Percentiles rank a stretch among this genome's conserved stretches.
Evolutionary conservation across 1,284 basidiomycete genomes (phyloP).

Genomic region (Mycena citricolor): DNA sequence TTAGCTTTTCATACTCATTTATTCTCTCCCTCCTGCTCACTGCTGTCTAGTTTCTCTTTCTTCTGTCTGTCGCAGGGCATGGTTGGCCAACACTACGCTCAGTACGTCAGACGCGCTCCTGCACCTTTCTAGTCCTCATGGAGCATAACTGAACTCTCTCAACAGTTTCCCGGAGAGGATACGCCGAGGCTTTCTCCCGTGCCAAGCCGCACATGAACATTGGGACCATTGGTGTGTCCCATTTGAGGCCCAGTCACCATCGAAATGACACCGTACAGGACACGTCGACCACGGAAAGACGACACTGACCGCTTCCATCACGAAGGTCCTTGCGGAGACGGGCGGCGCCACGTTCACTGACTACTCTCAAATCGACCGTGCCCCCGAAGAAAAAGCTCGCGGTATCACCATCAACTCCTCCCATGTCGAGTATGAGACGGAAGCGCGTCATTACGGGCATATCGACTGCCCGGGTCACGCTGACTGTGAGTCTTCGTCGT

Average conservation of each 20-base stretch:
- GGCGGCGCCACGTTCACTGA: constrained; percentile 95
- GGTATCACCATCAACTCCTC: constrained; percentile 97
- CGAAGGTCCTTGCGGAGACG: constrained; percentile 84
- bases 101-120: constrained; percentile 23
- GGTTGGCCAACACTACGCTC: constrained; percentile 13
- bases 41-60: constrained; percentile 34
- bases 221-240: constrained; percentile 79
- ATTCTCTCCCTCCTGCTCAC: constrained; percentile 17
- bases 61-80: constrained; percentile 37
- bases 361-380: constrained; percentile 98
- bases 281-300: constrained; percentile 97
- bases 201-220: constrained; percentile 97
- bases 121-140: constrained; percentile 8
- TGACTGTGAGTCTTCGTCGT: constrained; percentile 62
- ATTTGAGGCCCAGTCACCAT: constrained; percentile 5
- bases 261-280: constrained; percentile 41
- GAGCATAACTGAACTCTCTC: constrained; percentile 1
- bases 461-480: constrained; percentile 98
- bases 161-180: constrained; percentile 52
- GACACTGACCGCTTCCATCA: constrained; percentile 97
- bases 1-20: constrained; percentile 29
- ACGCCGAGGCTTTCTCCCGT: constrained; percentile 83
- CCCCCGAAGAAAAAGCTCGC: constrained; percentile 99
- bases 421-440: constrained; percentile 98
- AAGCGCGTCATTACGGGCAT: constrained; percentile 93